Evolutionary conservation across 1,284 basidiomycete genomes (phyloP).

Genomic region (Heterobasidion occidentale): DNA sequence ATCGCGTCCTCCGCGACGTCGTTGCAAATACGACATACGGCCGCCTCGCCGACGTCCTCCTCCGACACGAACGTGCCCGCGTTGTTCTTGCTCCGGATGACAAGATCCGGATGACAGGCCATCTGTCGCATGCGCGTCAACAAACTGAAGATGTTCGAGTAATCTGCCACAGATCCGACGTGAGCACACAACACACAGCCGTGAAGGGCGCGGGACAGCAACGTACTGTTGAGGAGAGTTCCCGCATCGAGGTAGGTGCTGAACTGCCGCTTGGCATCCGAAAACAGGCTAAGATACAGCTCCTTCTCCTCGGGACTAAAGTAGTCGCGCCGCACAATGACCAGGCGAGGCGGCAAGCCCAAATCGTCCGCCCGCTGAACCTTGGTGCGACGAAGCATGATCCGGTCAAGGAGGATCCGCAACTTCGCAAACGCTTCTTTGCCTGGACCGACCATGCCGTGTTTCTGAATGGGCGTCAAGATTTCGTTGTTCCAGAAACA

Average conservation of each 20-base stretch:
- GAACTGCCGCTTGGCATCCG: conserved; percentile 90
- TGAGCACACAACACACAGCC: conserved; percentile 2
- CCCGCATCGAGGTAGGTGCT: conserved; percentile 87
- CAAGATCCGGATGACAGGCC: conserved; percentile 94
- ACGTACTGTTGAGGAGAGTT: conserved; percentile 86
- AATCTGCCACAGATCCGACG: conserved; percentile 45
- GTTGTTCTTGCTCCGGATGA: conserved; percentile 83
- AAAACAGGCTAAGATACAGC: conserved; percentile 88
- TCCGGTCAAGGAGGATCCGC: conserved; percentile 81
- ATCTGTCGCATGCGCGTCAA: conserved; percentile 91
- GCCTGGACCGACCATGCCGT: conserved; percentile 70
- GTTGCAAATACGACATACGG: conserved; percentile 91
- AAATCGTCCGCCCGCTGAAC: conserved; percentile 96
- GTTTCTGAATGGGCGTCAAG: conserved; percentile 87
- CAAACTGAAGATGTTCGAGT: conserved; percentile 91
- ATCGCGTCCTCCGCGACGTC: conserved; percentile 98
- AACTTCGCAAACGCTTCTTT: conserved; percentile 85
- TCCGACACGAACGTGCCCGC: conserved; percentile 51
- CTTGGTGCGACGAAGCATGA: conserved; percentile 94
- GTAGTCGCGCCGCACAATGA: conserved; percentile 84
- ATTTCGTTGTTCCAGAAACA: conserved; percentile 94
- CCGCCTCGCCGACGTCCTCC: conserved; percentile 65
- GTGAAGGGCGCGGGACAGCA: background rate
- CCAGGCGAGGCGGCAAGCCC: conserved; percentile 91
- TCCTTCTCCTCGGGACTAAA: conserved; percentile 98